Conservation (phyloP, 140 eudicot genomes). For the Ambrosia hybrid region DNA sequence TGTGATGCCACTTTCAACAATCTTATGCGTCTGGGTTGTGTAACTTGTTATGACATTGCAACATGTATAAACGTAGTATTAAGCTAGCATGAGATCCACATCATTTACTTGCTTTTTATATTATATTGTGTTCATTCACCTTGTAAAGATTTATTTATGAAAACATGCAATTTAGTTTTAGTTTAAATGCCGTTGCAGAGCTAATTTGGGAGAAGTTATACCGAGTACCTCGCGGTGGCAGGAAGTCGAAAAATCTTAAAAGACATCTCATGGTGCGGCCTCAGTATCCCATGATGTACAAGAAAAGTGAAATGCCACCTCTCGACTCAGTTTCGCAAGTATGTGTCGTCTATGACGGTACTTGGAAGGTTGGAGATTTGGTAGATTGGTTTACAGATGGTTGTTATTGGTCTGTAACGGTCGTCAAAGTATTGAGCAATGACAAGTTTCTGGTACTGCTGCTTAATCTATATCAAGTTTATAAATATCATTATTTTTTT, state of each 20-base stretch:
- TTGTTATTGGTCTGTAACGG: slow-evolving; percentile 69
- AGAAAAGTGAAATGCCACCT: slow-evolving; percentile 23
- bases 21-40: too few species aligned
- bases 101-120: too few species aligned
- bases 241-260: slow-evolving; percentile 19
- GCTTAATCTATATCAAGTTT: background rate
- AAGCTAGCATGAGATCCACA: too few species aligned
- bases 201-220: slow-evolving; percentile 36
- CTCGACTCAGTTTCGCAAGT: slow-evolving; percentile 37
- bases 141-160: too few species aligned
- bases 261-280: slow-evolving; percentile 71
- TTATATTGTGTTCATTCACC: too few species aligned
- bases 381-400: slow-evolving; percentile 63
- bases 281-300: slow-evolving; percentile 46
- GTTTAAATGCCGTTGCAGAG: slow-evolving; percentile 39
- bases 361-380: slow-evolving; percentile 69
- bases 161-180: too few species aligned
- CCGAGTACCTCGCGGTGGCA: slow-evolving; percentile 34
- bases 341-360: slow-evolving; percentile 44
- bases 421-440: slow-evolving; percentile 40
- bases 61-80: too few species aligned
- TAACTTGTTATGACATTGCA: too few species aligned
- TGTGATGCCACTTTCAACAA: too few species aligned
- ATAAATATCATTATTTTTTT: background rate
- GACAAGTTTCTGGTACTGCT: slow-evolving; percentile 55